A percentile compares a stretch with the other conserved stretches of the same genome.
These are phyloP conservation scores for Globisporangium yorkense DNA, from an alignment of 352 stramenopile genomes.

Conservation along the genomic window DNA sequence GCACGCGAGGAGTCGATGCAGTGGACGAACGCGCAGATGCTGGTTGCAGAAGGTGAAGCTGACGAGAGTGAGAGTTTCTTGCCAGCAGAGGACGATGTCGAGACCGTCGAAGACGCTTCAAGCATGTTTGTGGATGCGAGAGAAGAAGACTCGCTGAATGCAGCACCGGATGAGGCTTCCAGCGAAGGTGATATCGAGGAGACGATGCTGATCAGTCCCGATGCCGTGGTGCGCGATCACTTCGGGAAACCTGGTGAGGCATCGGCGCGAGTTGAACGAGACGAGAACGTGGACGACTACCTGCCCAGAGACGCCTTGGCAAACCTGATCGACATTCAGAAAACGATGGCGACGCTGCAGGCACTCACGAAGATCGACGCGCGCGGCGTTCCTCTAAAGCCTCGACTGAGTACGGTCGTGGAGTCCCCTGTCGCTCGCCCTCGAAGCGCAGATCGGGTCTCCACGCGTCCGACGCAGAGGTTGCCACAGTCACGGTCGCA, in stretches of 20 bases:
- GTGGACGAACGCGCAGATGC: too few relatives aligned
- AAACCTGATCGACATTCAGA: constrained; percentile 13
- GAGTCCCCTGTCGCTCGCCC: neutral
- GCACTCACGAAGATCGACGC: constrained; percentile 9
- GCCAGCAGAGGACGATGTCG: too few relatives aligned
- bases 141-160: neutral
- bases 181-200: constrained; percentile 11
- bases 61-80: too few relatives aligned
- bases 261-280: neutral
- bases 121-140: neutral
- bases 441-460: neutral
- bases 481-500: neutral
- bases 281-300: neutral
- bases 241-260: neutral
- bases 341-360: constrained; percentile 9
- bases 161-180: neutral
- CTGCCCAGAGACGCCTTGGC: constrained; percentile 10
- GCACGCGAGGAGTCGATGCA: neutral
- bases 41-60: too few relatives aligned
- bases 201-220: constrained; percentile 11
- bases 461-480: neutral
- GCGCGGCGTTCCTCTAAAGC: constrained; percentile 13
- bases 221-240: constrained; percentile 1
- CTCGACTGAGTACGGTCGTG: neutral
- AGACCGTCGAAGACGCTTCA: too few relatives aligned